Conservation (phyloP, 768 basidiomycete species). For the Podaxis carcinomalis region DNA sequence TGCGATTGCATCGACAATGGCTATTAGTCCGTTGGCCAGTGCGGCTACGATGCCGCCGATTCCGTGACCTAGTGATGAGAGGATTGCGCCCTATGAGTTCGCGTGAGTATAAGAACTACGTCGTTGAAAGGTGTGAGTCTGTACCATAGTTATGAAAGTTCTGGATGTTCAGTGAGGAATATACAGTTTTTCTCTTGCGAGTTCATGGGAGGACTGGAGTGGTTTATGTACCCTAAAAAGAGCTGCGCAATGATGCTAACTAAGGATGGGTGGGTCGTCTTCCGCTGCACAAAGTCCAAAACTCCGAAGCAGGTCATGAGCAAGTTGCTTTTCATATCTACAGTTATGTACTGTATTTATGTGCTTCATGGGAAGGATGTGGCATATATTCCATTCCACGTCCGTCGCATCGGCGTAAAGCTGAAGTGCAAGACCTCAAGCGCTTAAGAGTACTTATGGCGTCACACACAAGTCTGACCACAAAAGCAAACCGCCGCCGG, state of each 20-base stretch:
- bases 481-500: neutral
- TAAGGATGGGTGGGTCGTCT: neutral
- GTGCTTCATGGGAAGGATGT: neutral
- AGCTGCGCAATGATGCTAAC: neutral
- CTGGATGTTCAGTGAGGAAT: neutral
- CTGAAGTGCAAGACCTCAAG: too few species aligned
- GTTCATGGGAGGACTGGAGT: neutral
- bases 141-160: neutral
- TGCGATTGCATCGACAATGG: slow-evolving; percentile 56
- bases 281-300: neutral
- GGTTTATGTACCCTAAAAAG: neutral
- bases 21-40: slow-evolving; percentile 27
- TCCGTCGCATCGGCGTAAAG: neutral
- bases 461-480: neutral
- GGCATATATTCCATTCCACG: neutral
- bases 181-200: neutral
- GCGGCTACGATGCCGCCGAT: neutral
- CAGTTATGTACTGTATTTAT: neutral
- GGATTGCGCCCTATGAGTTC: neutral
- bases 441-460: neutral
- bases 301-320: neutral
- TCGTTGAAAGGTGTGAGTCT: neutral
- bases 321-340: neutral
- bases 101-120: neutral
- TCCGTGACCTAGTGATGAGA: neutral